phyloP scores from a whole-genome alignment of 208 protist genomes.

The Pavlovales sp. region DNA sequence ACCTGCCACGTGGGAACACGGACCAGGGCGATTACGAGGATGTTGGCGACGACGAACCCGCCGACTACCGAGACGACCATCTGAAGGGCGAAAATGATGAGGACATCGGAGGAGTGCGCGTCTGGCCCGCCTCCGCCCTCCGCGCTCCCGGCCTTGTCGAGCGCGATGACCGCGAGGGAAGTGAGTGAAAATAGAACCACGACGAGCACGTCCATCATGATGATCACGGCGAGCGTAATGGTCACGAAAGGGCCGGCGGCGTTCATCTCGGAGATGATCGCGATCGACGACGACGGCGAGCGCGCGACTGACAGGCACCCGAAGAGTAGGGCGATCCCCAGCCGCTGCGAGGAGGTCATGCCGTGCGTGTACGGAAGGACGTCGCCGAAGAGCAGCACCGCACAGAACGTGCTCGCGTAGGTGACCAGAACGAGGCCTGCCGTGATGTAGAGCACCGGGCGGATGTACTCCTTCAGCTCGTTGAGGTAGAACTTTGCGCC shows the following conservation, averaged over 20 bases:
- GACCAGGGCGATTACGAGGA: background rate
- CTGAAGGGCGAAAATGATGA: background rate
- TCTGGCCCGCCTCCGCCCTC: background rate
- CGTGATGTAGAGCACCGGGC: background rate
- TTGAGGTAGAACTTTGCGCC: slow-evolving; percentile 14
- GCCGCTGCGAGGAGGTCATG: background rate
- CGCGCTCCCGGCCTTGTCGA: background rate
- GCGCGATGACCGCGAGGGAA: background rate
- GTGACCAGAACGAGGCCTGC: background rate
- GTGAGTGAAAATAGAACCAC: slow-evolving; percentile 22
- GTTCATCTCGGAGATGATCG: slow-evolving; percentile 15
- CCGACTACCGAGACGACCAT: background rate
- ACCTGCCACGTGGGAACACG: background rate
- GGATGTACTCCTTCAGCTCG: background rate
- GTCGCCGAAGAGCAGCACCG: background rate
- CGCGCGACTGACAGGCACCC: slow-evolving; percentile 34
- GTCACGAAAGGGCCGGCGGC: slow-evolving; percentile 21
- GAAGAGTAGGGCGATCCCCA: background rate
- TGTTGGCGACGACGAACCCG: background rate
- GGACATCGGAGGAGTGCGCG: background rate
- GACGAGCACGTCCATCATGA: slow-evolving; percentile 24
- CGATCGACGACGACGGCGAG: slow-evolving; percentile 36
- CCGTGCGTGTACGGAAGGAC: background rate
- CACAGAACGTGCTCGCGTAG: background rate
- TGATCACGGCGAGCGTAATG: background rate